Evolutionary conservation across 2,329 filamentous ascomycete genomes (phyloP), one percentile per base, ranked within the genome.

Genomic region (Thielaviopsis euricoi): DNA sequence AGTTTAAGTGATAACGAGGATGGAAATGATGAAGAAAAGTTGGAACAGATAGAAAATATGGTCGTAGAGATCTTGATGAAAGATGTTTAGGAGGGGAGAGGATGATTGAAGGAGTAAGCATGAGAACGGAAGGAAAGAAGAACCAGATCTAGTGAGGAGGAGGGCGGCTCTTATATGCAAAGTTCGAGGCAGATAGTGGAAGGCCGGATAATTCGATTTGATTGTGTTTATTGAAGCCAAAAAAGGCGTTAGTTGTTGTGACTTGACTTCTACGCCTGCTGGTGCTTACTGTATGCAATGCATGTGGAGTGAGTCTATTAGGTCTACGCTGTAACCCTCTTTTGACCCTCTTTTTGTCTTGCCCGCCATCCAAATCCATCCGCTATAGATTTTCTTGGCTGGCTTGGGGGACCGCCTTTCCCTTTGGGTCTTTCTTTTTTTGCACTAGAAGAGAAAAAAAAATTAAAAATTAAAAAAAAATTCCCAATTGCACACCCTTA

Each of bases 361-460:
- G 43, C 43, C 21, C 43, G n/a, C n/a, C n/a, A n/a, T n/a, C n/a
- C n/a, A n/a, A n/a, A n/a, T n/a, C n/a, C 7, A 48, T n/a, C 43
- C 43, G 43, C n/a, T 48, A 48, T 19, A 21, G 17, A 2, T 19
- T 48, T 19, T 48, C 19, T 48, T 48, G 17, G 17, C 5, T 48
- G 17, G 17, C 5, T 48, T 48, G 43, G n/a, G 17, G 2, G 55
- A 57, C 29, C 23, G 7, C 29, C 12, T 5, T 33, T 33, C 12
- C n/a, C 21, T 46, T 56, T 26, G 33, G n/a, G 13, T 48, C 25
- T 56, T 53, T 46, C 23, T 48, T 22, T 25, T 26, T 4, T 50
- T 33, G 33, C 52, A 43, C 26, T 52, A 53, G 29, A 60, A 60
- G 58, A 60, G 58, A 60, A 58, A 25, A 26, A 17, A 57, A n/a